Conservation (phyloP, 2,329 filamentous ascomycete genomes). For the Golovinomyces cichoracearum region DNA sequence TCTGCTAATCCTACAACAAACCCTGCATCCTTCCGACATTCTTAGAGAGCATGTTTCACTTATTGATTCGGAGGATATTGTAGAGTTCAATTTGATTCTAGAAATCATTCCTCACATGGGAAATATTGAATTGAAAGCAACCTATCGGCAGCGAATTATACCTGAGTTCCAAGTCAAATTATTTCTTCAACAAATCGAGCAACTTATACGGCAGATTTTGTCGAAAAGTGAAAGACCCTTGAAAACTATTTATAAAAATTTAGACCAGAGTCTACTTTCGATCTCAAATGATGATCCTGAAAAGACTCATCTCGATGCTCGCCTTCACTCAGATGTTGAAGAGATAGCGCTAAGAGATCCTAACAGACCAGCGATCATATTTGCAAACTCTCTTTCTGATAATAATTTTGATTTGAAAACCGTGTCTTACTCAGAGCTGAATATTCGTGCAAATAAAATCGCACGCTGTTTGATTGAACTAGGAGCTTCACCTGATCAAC, state of each 20-base stretch:
- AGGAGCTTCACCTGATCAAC: conserved; percentile 24
- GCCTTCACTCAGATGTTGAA: conserved; percentile 13
- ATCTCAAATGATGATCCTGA: conserved; percentile 10
- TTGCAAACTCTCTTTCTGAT: conserved; percentile 25
- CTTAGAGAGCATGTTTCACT: conserved; percentile 22
- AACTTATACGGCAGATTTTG: conserved; percentile 21
- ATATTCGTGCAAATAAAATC: conserved; percentile 35
- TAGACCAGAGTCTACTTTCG: conserved; percentile 8
- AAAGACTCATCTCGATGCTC: conserved; percentile 4
- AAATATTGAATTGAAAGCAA: conserved; percentile 24
- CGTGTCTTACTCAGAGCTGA: conserved; percentile 39
- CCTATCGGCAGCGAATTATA: conserved; percentile 28
- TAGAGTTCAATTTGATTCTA: conserved; percentile 52
- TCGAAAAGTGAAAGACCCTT: conserved; percentile 3
- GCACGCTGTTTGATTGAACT: conserved; percentile 27
- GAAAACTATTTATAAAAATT: conserved; percentile 3
- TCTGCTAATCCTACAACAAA: conserved; percentile 67
- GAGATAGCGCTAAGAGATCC: conserved; percentile 18
- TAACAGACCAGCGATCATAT: conserved; percentile 33
- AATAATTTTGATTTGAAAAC: conserved; percentile 16
- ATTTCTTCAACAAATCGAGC: conserved; percentile 35
- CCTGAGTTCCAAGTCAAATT: conserved; percentile 27
- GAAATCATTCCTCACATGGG: conserved; percentile 41
- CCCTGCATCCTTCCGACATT: conserved; percentile 21
- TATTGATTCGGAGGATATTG: conserved; percentile 35